A percentile compares a stretch with the other conserved stretches of the same genome.
phyloP scores from a whole-genome alignment of 176 grass and related monocot genomes.

The Olyra latifolia region DNA sequence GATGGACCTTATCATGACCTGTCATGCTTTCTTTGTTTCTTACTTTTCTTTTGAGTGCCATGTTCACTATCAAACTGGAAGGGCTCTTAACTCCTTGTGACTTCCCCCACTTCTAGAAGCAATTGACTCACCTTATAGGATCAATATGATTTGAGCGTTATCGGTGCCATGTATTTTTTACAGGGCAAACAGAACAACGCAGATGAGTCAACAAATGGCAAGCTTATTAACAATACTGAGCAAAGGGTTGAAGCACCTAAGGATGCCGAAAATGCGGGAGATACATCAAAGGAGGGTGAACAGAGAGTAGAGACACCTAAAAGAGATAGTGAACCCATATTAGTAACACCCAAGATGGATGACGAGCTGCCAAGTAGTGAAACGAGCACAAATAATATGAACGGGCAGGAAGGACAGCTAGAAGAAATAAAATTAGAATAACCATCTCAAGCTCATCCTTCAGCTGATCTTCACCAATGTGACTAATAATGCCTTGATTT shows the following conservation, averaged over 20 bases:
- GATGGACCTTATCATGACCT: background rate
- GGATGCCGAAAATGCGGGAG: slow-evolving; percentile 29
- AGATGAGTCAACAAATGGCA: slow-evolving; percentile 37
- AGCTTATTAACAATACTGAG: slow-evolving; percentile 32
- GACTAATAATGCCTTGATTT: slow-evolving; percentile 18
- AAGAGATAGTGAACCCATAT: slow-evolving; percentile 21
- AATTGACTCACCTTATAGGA: background rate
- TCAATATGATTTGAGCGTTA: slow-evolving; percentile 6
- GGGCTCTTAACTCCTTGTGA: background rate
- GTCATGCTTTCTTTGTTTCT: background rate
- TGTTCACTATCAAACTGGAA: background rate
- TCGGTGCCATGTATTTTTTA: slow-evolving; percentile 9
- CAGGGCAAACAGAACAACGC: slow-evolving; percentile 55
- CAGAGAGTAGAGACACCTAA: slow-evolving; percentile 22
- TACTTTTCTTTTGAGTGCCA: background rate
- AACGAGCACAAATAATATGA: slow-evolving; percentile 11
- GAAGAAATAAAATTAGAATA: slow-evolving; percentile 55
- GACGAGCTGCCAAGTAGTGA: background rate
- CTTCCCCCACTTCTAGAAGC: background rate
- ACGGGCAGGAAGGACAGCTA: slow-evolving; percentile 22
- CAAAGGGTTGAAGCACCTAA: slow-evolving; percentile 37
- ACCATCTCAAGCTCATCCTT: background rate
- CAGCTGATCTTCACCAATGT: background rate
- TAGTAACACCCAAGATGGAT: slow-evolving; percentile 35
- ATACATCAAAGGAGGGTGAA: slow-evolving; percentile 22